Base-by-base conservation (phyloP, 176 grass and related monocot species). In the Lolium rigidum region DNA sequence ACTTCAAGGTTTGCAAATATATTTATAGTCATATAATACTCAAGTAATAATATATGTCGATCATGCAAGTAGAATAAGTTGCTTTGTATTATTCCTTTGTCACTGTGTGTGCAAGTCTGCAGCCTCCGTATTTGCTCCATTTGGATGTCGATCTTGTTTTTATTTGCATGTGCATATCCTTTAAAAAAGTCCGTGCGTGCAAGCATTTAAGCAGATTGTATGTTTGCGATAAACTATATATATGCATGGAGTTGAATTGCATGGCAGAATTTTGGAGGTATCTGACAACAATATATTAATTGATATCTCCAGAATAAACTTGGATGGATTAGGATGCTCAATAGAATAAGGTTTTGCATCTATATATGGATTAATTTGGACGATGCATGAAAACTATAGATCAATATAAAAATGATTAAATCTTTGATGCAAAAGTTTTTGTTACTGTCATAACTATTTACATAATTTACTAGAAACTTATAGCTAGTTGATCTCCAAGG, bases 1-100 rank as follows among this genome's bases (percentile, higher is more conserved):
- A 70, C 52, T 81, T 75, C 46, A 77, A 91, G 89, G 89, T 91
- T 84, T 63, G 89, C n/a, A 22, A 61, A 67, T 77, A 76, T 46
- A 67, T 70, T 50, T 15, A 3, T 2, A 79, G 26, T 11, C 13
- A 10, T 10, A 37, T 25, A 47, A 10, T 70, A 10, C 51, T 38
- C 20, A 25, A 67, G 24, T 58, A 46, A 16, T 54, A 83, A 77
- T n/a, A n/a, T n/a, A n/a, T 64, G 22, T 41, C 60, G 10, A 18
- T n/a, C 41, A 46, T 54, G 13, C 15, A 24, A 38, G 31, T 70
- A 3, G 62, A 67, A 52, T 51, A 16, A 68, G n/a, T 52, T 68
- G 13, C 6, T 77, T 77, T 66, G 41, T 39, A 10, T 66, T 50
- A 37, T 52, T 50, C 6, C 39, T 65, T 18, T 55, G 21, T 72